A percentile compares a stretch with the other conserved stretches of the same genome.
Conservation (phyloP, 2,329 filamentous ascomycete genomes). For the Fusarium sp. region DNA sequence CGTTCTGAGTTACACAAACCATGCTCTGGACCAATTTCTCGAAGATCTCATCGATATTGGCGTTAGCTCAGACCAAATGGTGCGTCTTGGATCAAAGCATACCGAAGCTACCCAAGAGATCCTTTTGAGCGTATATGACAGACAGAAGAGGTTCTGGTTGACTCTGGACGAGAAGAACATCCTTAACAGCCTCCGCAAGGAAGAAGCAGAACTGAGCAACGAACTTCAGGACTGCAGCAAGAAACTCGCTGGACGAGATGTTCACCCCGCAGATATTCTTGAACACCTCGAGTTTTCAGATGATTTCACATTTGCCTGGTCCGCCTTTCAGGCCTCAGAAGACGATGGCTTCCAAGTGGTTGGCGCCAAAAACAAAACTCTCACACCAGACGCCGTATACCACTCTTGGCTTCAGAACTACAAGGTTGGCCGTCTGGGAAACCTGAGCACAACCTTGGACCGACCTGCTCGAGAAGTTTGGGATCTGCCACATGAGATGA, state of each 20-base stretch:
- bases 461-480: slow-evolving; percentile 58
- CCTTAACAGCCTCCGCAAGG: slow-evolving; percentile 55
- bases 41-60: slow-evolving; percentile 71
- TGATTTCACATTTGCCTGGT: slow-evolving; percentile 61
- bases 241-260: slow-evolving; percentile 14
- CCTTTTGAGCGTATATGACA: slow-evolving; percentile 56
- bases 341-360: slow-evolving; percentile 59
- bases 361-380: slow-evolving; percentile 56
- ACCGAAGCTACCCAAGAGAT: slow-evolving; percentile 61
- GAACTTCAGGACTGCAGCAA: slow-evolving; percentile 46
- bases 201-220: background rate
- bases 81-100: slow-evolving; percentile 72
- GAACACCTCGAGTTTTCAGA: slow-evolving; percentile 64
- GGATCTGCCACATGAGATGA: slow-evolving; percentile 55
- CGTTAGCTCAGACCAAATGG: slow-evolving; percentile 61
- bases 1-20: slow-evolving; percentile 75
- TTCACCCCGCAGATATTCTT: slow-evolving; percentile 48
- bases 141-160: slow-evolving; percentile 45
- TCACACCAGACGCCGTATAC: slow-evolving; percentile 48
- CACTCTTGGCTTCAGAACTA: slow-evolving; percentile 28
- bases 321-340: slow-evolving; percentile 65
- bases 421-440: background rate
- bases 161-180: slow-evolving; percentile 44
- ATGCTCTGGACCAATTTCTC: slow-evolving; percentile 73
- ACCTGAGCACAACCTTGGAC: slow-evolving; percentile 31